Evolutionary conservation across 1,139 yeast genomes (phyloP), one percentile per base, ranked within the genome.

Genomic region (Protomyces pachydermus): DNA sequence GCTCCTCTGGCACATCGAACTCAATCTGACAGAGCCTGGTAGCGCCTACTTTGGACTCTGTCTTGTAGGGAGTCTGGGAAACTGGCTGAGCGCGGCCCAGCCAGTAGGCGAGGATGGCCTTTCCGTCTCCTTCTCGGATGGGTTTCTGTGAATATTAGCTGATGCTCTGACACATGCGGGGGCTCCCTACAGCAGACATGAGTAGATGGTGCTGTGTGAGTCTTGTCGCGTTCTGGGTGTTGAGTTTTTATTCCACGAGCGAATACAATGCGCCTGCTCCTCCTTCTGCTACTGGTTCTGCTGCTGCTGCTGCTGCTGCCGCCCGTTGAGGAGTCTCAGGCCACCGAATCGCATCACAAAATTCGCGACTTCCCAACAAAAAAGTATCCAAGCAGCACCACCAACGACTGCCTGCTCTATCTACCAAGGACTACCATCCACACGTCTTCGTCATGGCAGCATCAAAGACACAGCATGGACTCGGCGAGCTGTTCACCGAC

Each of bases 81-180:
- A 72, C 75, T 38, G 76, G 77, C 6, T 78, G 78, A 5, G 81
- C 76, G 66, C 74, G 74, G 58, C 79, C 76, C 66, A 78, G 71
- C 69, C 74, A 79, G 72, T 78, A 77, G 20, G 81, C 75, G 60
- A 78, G 73, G 64, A 78, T 72, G 37, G 81, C 81, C 70, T 78
- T 78, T 50, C 81, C 81, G 71, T 78, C 81, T 66, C 79, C 80
- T 70, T 78, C 81, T 67, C 78, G 77, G 65, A 78, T 79, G 23
- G 81, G 76, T 69, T 78, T 78, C 37, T 81, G 80, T 51, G 78
- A 6, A 6, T 4, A 6, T 28, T 28, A 28, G 32, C 32, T 28
- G 32, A 5, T 28, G 32, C 32, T 28, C 32, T 28, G 32, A 4
- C 32, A 6, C 8, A 1, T 28, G n/a, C 32, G 1, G 1, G 8